These are phyloP conservation scores for Globisporangium nunn DNA, from an alignment of 352 stramenopile genomes.

Conservation along the genomic window DNA sequence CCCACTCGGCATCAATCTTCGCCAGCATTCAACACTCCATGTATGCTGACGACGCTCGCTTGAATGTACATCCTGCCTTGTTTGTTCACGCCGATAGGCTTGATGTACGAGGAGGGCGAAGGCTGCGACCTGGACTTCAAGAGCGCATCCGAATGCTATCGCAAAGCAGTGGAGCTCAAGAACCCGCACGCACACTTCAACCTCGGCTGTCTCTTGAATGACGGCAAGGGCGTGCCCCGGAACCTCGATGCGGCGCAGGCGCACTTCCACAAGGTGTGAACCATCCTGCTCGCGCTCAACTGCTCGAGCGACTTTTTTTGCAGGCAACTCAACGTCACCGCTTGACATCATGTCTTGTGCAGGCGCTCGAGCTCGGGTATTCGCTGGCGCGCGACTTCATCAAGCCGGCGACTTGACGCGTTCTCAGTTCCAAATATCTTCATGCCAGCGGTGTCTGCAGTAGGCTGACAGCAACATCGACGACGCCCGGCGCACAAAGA, in stretches of 20 bases:
- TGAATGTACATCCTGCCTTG: not conserved
- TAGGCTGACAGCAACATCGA: not conserved
- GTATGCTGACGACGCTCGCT: not conserved
- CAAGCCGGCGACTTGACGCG: conserved; percentile 2
- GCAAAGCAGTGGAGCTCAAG: conserved; percentile 30
- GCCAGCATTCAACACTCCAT: too few species aligned
- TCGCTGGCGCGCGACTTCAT: conserved; percentile 49
- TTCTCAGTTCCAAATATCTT: not conserved
- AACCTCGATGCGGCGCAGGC: conserved; percentile 48
- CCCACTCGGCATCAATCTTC: too few species aligned
- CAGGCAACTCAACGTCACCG: too few species aligned
- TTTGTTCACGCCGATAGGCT: conserved; percentile 12
- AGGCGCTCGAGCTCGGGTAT: conserved; percentile 56
- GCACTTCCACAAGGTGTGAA: conserved; percentile 43
- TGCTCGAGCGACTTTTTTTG: too few species aligned
- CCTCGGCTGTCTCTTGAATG: conserved; percentile 50
- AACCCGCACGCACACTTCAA: conserved; percentile 74
- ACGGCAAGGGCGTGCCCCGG: conserved; percentile 55
- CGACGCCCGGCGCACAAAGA: not conserved
- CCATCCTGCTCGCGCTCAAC: not conserved
- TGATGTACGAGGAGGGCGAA: conserved; percentile 79
- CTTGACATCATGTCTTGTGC: too few species aligned
- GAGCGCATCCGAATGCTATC: conserved; percentile 48
- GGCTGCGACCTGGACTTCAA: conserved; percentile 61
- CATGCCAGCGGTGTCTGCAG: too few species aligned